Evolutionary conservation across 768 basidiomycete species (phyloP), one percentile per base, ranked within the genome.

Genomic region (Daedaleopsis nitida): DNA sequence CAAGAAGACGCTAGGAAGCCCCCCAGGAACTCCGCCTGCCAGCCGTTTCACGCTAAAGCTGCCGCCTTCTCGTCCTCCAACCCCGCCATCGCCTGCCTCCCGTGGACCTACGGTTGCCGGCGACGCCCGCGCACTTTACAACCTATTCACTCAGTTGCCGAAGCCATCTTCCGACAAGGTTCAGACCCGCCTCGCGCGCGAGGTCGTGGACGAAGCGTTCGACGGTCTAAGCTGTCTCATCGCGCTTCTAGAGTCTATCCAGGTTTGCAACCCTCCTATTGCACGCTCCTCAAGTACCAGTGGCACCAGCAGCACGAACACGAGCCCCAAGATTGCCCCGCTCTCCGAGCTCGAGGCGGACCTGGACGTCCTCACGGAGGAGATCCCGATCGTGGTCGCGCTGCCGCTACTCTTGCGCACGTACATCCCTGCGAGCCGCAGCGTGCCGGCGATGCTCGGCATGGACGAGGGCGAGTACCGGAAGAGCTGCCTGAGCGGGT

Each of bases 131-230:
- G 80, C 81, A 3, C 72, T 91, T n/a, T 84, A 77, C 69, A 83
- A 88, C 48, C 76, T 91, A 27, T 75, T 93, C 47, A 76, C 72
- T 48, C 72, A 75, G 24, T 77, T 93, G 38, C 89, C 91, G 21
- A 81, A 84, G 10, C 91, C 92, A 35, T 69, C 65, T 14, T 73
- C 74, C n/a, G 79, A 79, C 52, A 81, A 78, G 34, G 78, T 77
- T 62, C 70, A 74, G 11, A 80, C 82, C 11, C 77, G 76, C 24
- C 72, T 90, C 10, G 91, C 92, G n/a, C 79, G 81, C 43, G 91
- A 94, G 70, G 92, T 89, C 6, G 90, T 93, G 11, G 86, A 89
- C 56, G 91, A 92, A 68, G 92, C 89, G 1, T 86, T 88, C 65
- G 83, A 81, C 57, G 87, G 85, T 16, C 75, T 93, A 27, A 75